Percentiles rank a stretch among this genome's conserved stretches.
These are phyloP conservation scores for Flaveria bidentis DNA, from an alignment of 129 eudicot genomes.

Conservation along the genomic window DNA sequence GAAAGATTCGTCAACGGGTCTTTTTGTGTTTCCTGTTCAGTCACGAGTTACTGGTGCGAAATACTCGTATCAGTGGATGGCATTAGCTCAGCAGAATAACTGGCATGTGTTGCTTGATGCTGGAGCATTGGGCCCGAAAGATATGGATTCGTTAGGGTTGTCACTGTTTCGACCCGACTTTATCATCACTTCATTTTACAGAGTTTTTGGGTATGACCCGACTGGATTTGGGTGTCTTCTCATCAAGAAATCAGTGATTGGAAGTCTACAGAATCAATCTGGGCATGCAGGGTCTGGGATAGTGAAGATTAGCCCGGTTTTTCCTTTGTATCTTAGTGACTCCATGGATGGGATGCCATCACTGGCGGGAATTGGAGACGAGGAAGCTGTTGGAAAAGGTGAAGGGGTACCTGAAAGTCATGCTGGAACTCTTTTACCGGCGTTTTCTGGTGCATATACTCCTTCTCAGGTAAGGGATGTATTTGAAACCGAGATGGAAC, in stretches of 20 bases:
- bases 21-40: slow-evolving; percentile 46
- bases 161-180: slow-evolving; percentile 46
- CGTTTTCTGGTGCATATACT: slow-evolving; percentile 46
- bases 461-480: slow-evolving; percentile 49
- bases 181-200: slow-evolving; percentile 42
- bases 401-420: slow-evolving; percentile 31
- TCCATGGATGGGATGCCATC: slow-evolving; percentile 39
- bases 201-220: slow-evolving; percentile 48
- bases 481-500: slow-evolving; percentile 45
- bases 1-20: slow-evolving; percentile 40
- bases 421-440: slow-evolving; percentile 32
- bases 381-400: slow-evolving; percentile 34
- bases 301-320: slow-evolving; percentile 45
- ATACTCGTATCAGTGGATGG: slow-evolving; percentile 52
- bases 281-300: slow-evolving; percentile 45
- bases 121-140: slow-evolving; percentile 49
- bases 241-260: slow-evolving; percentile 43
- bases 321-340: slow-evolving; percentile 42
- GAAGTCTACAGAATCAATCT: slow-evolving; percentile 40
- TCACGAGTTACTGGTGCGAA: slow-evolving; percentile 45
- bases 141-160: slow-evolving; percentile 47
- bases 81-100: slow-evolving; percentile 44
- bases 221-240: slow-evolving; percentile 47
- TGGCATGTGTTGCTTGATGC: slow-evolving; percentile 51
- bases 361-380: slow-evolving; percentile 34